Evolutionary conservation across 345 rosid genomes (phyloP), one percentile per base, ranked within the genome.

Genomic region (Boechera retrofracta): DNA sequence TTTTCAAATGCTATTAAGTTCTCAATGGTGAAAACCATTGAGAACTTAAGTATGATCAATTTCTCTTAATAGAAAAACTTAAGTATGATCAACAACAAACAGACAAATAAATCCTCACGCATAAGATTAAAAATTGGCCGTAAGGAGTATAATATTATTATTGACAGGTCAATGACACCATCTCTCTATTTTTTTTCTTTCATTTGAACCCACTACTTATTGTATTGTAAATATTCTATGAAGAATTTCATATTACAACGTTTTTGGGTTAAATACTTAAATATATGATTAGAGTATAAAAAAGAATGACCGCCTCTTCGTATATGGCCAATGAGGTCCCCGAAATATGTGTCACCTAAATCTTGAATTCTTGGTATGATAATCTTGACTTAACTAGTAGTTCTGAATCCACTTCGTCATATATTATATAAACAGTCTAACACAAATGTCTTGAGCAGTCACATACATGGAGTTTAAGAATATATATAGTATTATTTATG

Each of bases 371-470:
- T 33, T 51, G 47, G 92, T 77, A 48, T 86, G 88, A 87, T 77
- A 89, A 86, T 89, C 83, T 91, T 86, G 87, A 91, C 94, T 78
- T 65, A 62, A 41, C 45, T 10, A 12, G 29, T 57, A 32, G 71
- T 33, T 74, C 4, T 13, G 38, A 42, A 54, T 64, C 71, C 71
- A 62, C 69, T 72, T 62, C 62, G 18, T 36, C 28, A 6, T 16
- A 24, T 42, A 29, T 57, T 42, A 63, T 61, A 73, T 28, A 39
- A 28, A 62, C 35, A 7, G 31, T n/a, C 12, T 62, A 73, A 8
- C 5, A 21, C 28, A 32, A 45, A 60, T 36, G 59, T 36, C 51
- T 4, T 69, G 29, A 59, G 10, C 58, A 35, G 38, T 71, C 67
- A 31, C 21, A 41, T 56, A 45, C 28, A 65, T 31, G 9, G 11